Evolutionary conservation across 345 rosid species (phyloP).

Genomic region (Populus tremula): DNA sequence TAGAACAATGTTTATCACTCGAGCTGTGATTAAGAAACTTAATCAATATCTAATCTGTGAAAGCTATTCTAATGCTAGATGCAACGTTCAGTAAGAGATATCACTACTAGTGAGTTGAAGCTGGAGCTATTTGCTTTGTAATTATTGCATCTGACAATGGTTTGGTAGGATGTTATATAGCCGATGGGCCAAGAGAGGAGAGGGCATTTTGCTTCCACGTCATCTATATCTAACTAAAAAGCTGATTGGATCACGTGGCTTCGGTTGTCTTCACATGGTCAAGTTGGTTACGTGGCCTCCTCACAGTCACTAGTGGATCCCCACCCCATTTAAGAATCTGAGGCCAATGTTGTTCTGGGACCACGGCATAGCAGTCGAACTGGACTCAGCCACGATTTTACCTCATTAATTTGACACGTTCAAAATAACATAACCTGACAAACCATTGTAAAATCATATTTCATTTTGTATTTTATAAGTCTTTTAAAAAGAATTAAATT

Average conservation of each 20-base stretch:
- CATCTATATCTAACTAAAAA: neutral
- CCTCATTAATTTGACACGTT: conserved; percentile 21
- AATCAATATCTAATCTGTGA: too few relatives aligned
- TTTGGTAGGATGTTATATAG: neutral
- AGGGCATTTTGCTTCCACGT: conserved; percentile 42
- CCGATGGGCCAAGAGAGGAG: neutral
- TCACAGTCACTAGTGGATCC: neutral
- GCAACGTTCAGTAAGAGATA: too few relatives aligned
- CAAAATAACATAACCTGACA: too few relatives aligned
- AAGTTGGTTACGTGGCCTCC: conserved; percentile 33
- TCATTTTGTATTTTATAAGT: too few relatives aligned
- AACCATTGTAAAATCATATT: too few relatives aligned
- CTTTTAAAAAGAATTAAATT: too few relatives aligned
- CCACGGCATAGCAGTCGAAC: conserved; percentile 3
- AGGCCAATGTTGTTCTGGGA: conserved; percentile 17
- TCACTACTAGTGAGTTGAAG: too few relatives aligned
- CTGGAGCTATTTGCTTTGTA: too few relatives aligned
- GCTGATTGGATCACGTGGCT: conserved; percentile 26
- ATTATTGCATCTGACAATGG: too few relatives aligned
- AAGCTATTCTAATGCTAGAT: too few relatives aligned
- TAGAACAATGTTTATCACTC: too few relatives aligned
- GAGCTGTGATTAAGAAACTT: too few relatives aligned
- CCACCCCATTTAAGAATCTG: neutral
- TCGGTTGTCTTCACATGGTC: conserved; percentile 22
- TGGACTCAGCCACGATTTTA: conserved; percentile 6